Conservation (phyloP, 2,329 filamentous ascomycete species). For the Fusarium xylarioides region DNA sequence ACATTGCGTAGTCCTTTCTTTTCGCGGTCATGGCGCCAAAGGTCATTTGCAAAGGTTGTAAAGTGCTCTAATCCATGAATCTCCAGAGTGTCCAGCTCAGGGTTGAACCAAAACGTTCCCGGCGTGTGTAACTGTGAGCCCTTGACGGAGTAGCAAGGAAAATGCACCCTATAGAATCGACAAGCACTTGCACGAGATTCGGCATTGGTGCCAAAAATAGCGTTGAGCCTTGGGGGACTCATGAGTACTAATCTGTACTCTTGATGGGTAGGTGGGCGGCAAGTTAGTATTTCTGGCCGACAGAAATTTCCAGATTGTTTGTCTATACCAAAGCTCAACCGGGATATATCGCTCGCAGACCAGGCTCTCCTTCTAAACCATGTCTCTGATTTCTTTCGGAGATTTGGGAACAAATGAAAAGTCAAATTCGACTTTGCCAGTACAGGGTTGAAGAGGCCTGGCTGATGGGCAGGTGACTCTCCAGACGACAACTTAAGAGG, state of each 20-base stretch:
- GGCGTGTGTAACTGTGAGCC: not conserved
- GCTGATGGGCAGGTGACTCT: no score
- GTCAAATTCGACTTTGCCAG: not conserved
- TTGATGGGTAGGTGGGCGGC: no score
- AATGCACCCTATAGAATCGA: not conserved
- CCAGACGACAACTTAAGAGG: no score
- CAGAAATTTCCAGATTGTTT: accelerated
- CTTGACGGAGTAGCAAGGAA: not conserved
- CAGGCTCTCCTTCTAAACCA: not conserved
- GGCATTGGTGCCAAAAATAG: not conserved
- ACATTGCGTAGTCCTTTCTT: not conserved
- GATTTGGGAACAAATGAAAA: not conserved
- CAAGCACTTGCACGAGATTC: not conserved
- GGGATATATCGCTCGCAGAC: not conserved
- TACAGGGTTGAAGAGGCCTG: not conserved
- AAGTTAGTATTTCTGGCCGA: no score
- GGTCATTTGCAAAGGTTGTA: not conserved
- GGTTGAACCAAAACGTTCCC: not conserved
- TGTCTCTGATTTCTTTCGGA: not conserved
- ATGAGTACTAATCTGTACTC: not conserved
- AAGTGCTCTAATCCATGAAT: not conserved
- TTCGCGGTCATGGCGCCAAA: not conserved
- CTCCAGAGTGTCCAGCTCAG: not conserved
- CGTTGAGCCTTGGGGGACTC: not conserved
- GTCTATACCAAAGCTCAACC: not conserved